Conservation (phyloP, 257 asterid species). For the Rehmannia glutinosa region DNA sequence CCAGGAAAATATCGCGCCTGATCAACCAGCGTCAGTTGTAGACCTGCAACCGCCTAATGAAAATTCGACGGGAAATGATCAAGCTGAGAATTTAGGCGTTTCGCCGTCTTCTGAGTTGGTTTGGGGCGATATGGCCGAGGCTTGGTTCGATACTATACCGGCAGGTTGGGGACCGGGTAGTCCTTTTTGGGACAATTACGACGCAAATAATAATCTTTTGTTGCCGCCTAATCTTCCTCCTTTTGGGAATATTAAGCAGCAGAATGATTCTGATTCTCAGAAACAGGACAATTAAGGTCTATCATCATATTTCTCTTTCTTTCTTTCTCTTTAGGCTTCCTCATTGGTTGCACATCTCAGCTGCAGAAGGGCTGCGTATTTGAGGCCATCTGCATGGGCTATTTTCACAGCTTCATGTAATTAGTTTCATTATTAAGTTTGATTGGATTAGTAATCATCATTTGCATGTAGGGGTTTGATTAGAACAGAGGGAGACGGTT, state of each 20-base stretch:
- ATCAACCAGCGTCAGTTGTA: no score
- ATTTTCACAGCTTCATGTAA: conserved; percentile 12
- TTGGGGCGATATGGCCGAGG: conserved; percentile 74
- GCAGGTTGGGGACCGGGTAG: conserved; percentile 90
- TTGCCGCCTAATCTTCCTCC: conserved; percentile 69
- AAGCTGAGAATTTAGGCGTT: conserved; percentile 24
- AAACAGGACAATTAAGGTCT: conserved; percentile 29
- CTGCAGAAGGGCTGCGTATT: conserved; percentile 48
- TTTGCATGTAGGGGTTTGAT: not conserved
- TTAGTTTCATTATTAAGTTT: conserved; percentile 4
- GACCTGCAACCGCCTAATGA: no score
- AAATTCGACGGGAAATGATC: not conserved
- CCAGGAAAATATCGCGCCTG: no score
- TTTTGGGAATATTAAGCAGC: conserved; percentile 38
- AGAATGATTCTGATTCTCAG: conserved; percentile 27
- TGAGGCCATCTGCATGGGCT: conserved; percentile 35
- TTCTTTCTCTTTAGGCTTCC: conserved; percentile 10
- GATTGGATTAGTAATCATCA: not conserved
- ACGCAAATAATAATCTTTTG: conserved; percentile 46
- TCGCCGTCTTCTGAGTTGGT: conserved; percentile 55
- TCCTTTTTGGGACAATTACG: conserved; percentile 85
- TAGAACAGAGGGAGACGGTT: conserved; percentile 43
- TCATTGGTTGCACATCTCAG: conserved; percentile 25
- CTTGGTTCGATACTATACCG: conserved; percentile 66
- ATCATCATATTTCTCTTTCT: conserved; percentile 32